Base-by-base conservation (phyloP, 768 basidiomycete genomes). In the Amanita subjunquillea region DNA sequence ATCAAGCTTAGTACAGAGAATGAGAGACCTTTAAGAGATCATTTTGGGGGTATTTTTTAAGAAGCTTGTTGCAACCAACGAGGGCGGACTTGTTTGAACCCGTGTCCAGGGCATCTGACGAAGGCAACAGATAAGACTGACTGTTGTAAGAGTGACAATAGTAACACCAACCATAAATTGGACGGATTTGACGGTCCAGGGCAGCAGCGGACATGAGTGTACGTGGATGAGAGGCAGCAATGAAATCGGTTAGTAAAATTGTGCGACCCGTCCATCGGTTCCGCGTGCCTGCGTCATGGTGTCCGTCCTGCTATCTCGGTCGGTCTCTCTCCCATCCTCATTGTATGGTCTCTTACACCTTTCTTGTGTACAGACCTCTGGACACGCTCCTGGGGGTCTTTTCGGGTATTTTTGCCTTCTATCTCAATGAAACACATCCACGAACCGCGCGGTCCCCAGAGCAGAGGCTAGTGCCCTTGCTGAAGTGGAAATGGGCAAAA, bases 61-160 rank as follows among this genome's bases (percentile, higher is more conserved):
- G 76, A 27, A 92, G 65, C 67, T 92, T 92, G 66, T 90, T 91
- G 70, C 89, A 91, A 6, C 82, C 75, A 38, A 89, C 81, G 51
- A 92, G 77, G 17, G 91, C 90, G 37, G 86, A 82, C 71, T 92
- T 92, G 72, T 87, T 88, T 12, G 88, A 87, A 44, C 85, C 84
- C 42, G 80, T 87, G 70, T 92, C 90, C 57, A 92, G 73, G 43
- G 90, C 83, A 76, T 92, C 90, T 92, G 64, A 3, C 47, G 54
- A 17, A 48, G 36, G 30, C 38, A 47, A 34, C 43, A 48, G 42
- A 44, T 37, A 37, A 17, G 48, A 34, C 47, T 50, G 52, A 38
- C 15, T 40, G 29, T 30, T 32, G 27, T n/a, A 45, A 45, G 36
- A 44, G 40, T 32, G 41, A 32, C 38, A 32, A 37, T 29, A 48